Base-by-base conservation (phyloP, 371 early-diverging fungal genomes). In the Actinomortierella wolfii region DNA sequence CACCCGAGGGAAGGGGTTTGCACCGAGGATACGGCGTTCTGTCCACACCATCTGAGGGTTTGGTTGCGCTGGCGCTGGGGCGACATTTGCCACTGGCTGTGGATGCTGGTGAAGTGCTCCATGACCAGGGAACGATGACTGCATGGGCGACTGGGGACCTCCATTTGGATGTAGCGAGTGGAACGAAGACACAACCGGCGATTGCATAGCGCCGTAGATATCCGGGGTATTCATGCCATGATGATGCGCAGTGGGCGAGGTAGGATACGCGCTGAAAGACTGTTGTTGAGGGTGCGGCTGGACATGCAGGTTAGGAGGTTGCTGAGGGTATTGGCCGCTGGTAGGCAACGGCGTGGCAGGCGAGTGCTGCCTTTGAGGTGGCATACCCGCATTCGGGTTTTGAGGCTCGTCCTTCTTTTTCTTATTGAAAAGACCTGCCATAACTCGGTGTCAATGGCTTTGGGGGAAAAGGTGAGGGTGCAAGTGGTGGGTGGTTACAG, bases 1-100 rank as follows among this genome's bases (percentile, higher is more conserved):
- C 18, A 79, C 78, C 55, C 89, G 76, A 6, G 89, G 82, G 51
- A 85, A 63, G 17, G 81, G 74, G 25, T 73, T 73, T 14, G 67
- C 59, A 29, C 74, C 74, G 43, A 73, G 54, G n/a, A 73, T 67
- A 9, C 74, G 74, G 28, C 74, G 67, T 53, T 73, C 67, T 14
- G 67, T 60, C 74, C 74, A 73, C 46, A 58, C 63, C 39, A 73
- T 47, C 51, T 67, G 74, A 15, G 74, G 74, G 0, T 67, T 59
- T 2, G 57, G 50, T 24, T 63, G 39, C 13, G 42, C 47, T 13
- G 56, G 25, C 9, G 41, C 44, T 42, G 54, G 6, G 49, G 54
- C 13, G 24, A 28, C 26, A 28, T 54, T 56, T 20, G 50, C 25
- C 6, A 57, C 23, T 0, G 62, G 44, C 40, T 14, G 62, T 21